Conservation (phyloP, 805 yeast species). For the Diddensiella santjacobensis region DNA sequence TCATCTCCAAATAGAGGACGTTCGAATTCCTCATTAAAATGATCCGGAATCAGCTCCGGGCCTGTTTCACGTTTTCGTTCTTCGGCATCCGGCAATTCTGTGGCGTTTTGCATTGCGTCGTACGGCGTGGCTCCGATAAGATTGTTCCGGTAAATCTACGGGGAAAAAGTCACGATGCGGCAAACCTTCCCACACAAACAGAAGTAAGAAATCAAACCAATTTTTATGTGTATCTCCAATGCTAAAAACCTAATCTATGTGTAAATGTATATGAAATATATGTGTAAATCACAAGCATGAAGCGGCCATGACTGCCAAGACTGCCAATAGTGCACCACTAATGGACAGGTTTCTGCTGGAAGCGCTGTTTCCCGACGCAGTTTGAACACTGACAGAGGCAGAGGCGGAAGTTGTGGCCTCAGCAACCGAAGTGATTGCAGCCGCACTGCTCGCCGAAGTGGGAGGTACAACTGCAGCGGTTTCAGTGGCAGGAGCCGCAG, state of each 20-base stretch:
- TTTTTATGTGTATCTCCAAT: background rate
- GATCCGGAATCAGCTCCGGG: background rate
- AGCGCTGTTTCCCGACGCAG: background rate
- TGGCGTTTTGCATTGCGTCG: background rate
- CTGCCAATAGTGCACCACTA: background rate
- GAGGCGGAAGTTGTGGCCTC: slow-evolving; percentile 2
- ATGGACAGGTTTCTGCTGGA: background rate
- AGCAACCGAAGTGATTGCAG: slow-evolving; percentile 6
- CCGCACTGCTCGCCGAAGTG: slow-evolving; percentile 9
- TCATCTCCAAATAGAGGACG: background rate
- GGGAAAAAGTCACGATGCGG: too few species aligned
- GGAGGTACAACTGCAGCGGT: slow-evolving; percentile 27
- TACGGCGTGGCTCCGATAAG: too few species aligned
- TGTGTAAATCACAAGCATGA: background rate
- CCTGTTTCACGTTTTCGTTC: background rate
- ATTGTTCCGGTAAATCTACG: too few species aligned
- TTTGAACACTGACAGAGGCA: background rate
- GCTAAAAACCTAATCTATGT: background rate
- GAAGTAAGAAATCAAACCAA: too few species aligned
- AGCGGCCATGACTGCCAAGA: slow-evolving; percentile 4
- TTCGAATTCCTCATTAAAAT: background rate
- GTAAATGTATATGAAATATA: too few species aligned
- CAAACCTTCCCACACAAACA: too few species aligned
- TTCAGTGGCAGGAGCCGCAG: slow-evolving; percentile 19
- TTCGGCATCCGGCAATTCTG: background rate